Evolutionary conservation across 2,329 filamentous ascomycete species (phyloP).

Genomic region (Lecanicillium sp.): DNA sequence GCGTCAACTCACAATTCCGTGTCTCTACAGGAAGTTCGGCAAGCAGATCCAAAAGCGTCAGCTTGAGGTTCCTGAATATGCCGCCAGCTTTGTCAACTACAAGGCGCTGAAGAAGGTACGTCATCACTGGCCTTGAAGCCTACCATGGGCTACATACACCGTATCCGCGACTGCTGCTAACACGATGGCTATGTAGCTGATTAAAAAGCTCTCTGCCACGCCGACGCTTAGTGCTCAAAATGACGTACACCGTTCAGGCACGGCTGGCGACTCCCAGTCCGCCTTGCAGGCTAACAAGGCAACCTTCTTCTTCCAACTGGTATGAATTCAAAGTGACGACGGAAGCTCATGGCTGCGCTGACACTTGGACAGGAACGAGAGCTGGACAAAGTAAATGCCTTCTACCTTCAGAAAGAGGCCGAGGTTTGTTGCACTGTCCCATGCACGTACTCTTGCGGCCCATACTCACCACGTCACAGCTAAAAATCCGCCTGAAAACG

Average conservation of each 20-base stretch:
- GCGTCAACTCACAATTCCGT: conserved; percentile 1
- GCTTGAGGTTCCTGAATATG: conserved; percentile 98
- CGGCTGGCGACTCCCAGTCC: conserved; percentile 67
- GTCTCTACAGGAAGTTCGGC: conserved; percentile 81
- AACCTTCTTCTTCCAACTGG: conserved; percentile 96
- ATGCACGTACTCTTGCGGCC: neutral
- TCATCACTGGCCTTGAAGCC: conserved; percentile 9
- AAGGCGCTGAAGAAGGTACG: conserved; percentile 96
- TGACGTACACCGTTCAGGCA: conserved; percentile 42
- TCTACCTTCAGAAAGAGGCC: conserved; percentile 95
- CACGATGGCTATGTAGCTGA: conserved; percentile 57
- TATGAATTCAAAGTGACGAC: too few species aligned
- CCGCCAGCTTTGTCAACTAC: conserved; percentile 98
- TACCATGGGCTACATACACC: neutral
- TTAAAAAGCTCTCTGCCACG: conserved; percentile 94
- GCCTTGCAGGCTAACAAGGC: conserved; percentile 94
- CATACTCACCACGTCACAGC: conserved; percentile 39
- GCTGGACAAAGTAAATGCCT: conserved; percentile 95
- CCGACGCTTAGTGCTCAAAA: conserved; percentile 74
- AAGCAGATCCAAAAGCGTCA: conserved; percentile 99
- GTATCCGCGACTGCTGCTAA: neutral
- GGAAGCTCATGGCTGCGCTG: conserved; percentile 33
- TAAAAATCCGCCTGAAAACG: conserved; percentile 87
- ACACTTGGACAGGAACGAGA: conserved; percentile 68
- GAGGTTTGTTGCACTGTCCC: conserved; percentile 55